A percentile compares a stretch with the other conserved stretches of the same genome.
Evolutionary conservation across 805 yeast genomes (phyloP).

Genomic region (Candida hispaniensis): DNA sequence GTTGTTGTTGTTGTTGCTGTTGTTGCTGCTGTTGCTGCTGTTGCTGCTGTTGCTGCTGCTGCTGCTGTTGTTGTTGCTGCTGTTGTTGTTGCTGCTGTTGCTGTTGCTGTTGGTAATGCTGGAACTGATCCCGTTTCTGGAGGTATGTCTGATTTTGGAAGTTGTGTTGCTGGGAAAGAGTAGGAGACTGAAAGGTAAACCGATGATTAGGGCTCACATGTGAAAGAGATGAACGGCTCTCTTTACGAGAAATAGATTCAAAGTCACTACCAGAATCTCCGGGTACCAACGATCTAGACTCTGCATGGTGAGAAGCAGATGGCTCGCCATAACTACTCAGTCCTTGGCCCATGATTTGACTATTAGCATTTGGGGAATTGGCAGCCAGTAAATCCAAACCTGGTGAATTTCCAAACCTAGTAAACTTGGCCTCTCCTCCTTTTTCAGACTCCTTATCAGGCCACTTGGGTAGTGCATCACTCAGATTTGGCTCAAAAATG

Average conservation of each 20-base stretch:
- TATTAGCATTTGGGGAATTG: constrained; percentile 9
- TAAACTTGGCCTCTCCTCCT: constrained; percentile 4
- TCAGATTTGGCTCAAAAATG: constrained; percentile 26
- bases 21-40: constrained; percentile 4
- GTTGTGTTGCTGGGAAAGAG: too few species aligned
- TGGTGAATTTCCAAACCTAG: constrained; percentile 15
- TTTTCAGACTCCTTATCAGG: constrained; percentile 10
- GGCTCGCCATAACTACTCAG: too few species aligned
- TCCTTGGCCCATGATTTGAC: too few species aligned
- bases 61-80: constrained; percentile 8
- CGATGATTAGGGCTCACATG: too few species aligned
- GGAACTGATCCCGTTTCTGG: constrained; percentile 4
- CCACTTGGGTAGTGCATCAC: constrained; percentile 21
- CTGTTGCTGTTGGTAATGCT: constrained; percentile 5
- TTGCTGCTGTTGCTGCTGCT: constrained; percentile 4
- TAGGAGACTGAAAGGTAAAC: too few species aligned
- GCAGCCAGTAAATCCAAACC: constrained; percentile 11
- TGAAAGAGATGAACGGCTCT: too few species aligned
- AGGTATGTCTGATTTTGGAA: too few species aligned
- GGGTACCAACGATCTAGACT: too few species aligned
- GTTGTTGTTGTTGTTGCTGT: constrained; percentile 13
- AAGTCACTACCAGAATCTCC: too few species aligned
- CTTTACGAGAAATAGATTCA: too few species aligned
- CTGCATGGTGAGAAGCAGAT: too few species aligned
- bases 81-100: constrained; percentile 5